Evolutionary conservation across 2,329 filamentous ascomycete genomes (phyloP), one percentile per base, ranked within the genome.

Genomic region (Phialophora expanda): DNA sequence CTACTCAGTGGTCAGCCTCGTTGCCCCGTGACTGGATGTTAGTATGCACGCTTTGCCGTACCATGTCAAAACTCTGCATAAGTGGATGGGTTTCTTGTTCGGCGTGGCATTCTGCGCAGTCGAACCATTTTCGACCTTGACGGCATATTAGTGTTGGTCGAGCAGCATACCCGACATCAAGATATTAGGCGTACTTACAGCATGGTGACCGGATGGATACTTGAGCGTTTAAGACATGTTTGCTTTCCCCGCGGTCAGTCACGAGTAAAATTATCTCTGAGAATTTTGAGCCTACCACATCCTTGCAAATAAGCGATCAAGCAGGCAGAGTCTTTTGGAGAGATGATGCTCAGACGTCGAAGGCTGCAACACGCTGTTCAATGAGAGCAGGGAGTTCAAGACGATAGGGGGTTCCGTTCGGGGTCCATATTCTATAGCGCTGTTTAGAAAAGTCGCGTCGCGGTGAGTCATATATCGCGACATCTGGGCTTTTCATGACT

Each of bases 171-270:
- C 38, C 56, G 28, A n/a, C 48, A 22, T 34, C 48, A 38, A 50
- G 53, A 48, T 24, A 41, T 17, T 56, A 4, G n/a, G 20, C 28
- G 3, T 20, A n/a, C 41, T 44, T 17, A 94, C 95, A 99, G 85
- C 95, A 99, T 69, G 93, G 91, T 64, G 93, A 95, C 74, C 95
- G 91, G 81, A 99, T 96, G 65, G 94, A 84, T 75, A 99, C 95
- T 82, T 99, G 95, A 69, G 94, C 95, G 84, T 99, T 99, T 78
- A 99, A 89, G 76, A 99, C 85, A 83, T 99, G 95, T 86, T 98
- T 98, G 85, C 95, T 97, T 56, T 6, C 46, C 7, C 4, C 24
- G n/a, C 2, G 2, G 56, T 64, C 32, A 64, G 62, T 44, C 22
- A 17, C 22, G 12, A 14, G 17, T 32, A 5, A n/a, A 44, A 44